A percentile compares a stretch with the other conserved stretches of the same genome.
These are phyloP conservation scores for Vitis labrusca DNA, from an alignment of 164 flowering plant species.

Conservation along the genomic window DNA sequence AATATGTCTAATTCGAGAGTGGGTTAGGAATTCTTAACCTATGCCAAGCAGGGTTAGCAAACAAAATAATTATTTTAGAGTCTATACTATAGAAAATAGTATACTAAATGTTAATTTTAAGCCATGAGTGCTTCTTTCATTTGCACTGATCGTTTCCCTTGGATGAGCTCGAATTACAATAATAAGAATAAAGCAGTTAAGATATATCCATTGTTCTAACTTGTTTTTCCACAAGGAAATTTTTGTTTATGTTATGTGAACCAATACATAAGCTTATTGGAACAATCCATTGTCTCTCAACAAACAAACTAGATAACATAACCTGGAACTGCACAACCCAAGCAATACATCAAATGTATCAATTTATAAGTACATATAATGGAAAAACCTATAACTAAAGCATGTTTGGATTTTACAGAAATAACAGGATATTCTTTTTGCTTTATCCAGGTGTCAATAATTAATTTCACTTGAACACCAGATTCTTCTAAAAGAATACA, in stretches of 20 bases:
- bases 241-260: slow-evolving; percentile 17
- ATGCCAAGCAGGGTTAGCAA: too few relatives aligned
- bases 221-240: slow-evolving; percentile 25
- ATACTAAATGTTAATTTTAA: too few relatives aligned
- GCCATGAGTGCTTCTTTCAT: too few relatives aligned
- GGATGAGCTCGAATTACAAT: too few relatives aligned
- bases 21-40: too few relatives aligned
- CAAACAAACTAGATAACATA: slow-evolving; percentile 20
- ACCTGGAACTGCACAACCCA: slow-evolving; percentile 27
- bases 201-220: too few relatives aligned
- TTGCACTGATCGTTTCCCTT: too few relatives aligned
- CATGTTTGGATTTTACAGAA: slow-evolving; percentile 11
- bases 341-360: neutral
- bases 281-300: slow-evolving; percentile 29
- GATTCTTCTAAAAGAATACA: slow-evolving; percentile 29
- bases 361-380: too few relatives aligned
- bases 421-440: slow-evolving; percentile 36
- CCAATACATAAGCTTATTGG: slow-evolving; percentile 27
- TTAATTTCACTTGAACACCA: slow-evolving; percentile 20
- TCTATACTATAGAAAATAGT: too few relatives aligned
- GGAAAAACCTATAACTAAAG: neutral
- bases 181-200: too few relatives aligned
- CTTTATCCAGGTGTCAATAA: slow-evolving; percentile 44
- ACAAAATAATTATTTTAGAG: too few relatives aligned
- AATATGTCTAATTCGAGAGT: too few relatives aligned